These are phyloP conservation scores for Teratosphaeriaceae sp. DNA, from an alignment of 2,329 filamentous ascomycete genomes.

Conservation along the genomic window DNA sequence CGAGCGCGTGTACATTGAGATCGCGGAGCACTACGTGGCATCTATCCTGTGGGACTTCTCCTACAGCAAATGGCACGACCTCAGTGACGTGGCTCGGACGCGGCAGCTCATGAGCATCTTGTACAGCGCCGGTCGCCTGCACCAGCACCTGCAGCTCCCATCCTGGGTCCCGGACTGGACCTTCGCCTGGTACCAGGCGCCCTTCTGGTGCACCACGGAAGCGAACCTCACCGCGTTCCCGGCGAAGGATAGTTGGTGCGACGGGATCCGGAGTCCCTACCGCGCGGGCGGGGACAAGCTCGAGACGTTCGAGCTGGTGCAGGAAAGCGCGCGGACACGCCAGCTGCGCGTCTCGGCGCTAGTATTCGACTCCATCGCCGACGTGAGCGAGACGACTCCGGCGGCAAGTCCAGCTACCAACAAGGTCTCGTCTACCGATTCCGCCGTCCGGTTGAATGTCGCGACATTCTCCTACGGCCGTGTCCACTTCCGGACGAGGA, in stretches of 20 bases:
- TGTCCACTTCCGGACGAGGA: constrained; percentile 19
- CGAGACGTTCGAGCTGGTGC: constrained; percentile 21
- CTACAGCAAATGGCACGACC: constrained; percentile 18
- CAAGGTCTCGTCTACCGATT: constrained; percentile 5
- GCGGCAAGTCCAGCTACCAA: constrained; percentile 14
- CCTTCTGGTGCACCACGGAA: constrained; percentile 20
- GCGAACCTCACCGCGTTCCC: constrained; percentile 17
- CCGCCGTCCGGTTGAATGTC: constrained; percentile 8
- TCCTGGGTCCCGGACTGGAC: constrained; percentile 32
- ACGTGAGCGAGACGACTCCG: constrained; percentile 19
- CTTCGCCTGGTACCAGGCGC: constrained; percentile 22
- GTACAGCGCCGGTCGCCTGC: constrained; percentile 24
- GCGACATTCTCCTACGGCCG: constrained; percentile 21
- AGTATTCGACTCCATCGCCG: constrained; percentile 19
- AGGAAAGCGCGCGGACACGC: constrained; percentile 10
- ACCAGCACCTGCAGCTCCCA: constrained; percentile 23
- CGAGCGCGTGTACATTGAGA: constrained; percentile 20
- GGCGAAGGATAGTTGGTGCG: constrained; percentile 19
- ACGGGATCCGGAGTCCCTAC: constrained; percentile 19
- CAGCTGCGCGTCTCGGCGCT: constrained; percentile 21
- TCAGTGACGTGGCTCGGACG: constrained; percentile 19
- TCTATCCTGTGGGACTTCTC: constrained; percentile 18
- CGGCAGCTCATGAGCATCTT: constrained; percentile 26
- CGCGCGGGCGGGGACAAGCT: constrained; percentile 21
- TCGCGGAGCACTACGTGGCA: constrained; percentile 22